phyloP scores from a whole-genome alignment of 768 basidiomycete genomes.

The Trametes villosa region DNA sequence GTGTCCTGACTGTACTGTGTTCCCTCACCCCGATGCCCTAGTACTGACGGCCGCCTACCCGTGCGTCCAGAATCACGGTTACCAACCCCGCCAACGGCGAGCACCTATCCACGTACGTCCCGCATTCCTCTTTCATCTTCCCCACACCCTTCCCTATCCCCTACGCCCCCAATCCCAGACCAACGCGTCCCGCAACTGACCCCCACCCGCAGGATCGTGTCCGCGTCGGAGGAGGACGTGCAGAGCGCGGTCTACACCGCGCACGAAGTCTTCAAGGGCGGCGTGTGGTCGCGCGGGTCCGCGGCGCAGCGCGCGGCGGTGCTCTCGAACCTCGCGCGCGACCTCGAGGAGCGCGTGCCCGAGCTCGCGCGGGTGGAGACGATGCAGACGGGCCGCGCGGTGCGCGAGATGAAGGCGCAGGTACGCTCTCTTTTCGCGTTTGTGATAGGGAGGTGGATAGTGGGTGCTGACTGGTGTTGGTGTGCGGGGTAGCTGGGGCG shows the following conservation, averaged over 20 bases:
- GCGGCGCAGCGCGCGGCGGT: constrained; percentile 63
- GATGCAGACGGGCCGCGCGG: constrained; percentile 78
- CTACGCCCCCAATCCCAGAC: not conserved
- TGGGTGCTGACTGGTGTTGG: not conserved
- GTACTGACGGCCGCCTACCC: not conserved
- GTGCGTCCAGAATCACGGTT: constrained; percentile 50
- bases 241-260: constrained; percentile 55
- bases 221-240: constrained; percentile 57
- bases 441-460: too few relatives aligned
- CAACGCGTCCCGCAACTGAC: not conserved
- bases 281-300: constrained; percentile 72
- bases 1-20: too few relatives aligned
- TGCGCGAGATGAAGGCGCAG: constrained; percentile 84
- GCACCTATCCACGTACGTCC: constrained; percentile 56
- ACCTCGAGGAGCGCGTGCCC: constrained; percentile 59
- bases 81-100: constrained; percentile 73
- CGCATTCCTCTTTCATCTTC: not conserved
- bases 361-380: constrained; percentile 70
- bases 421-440: constrained; percentile 42
- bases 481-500: constrained; percentile 36
- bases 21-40: not conserved
- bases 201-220: constrained; percentile 49
- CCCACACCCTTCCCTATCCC: not conserved
- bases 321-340: constrained; percentile 64
- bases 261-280: constrained; percentile 62